A percentile compares a stretch with the other conserved stretches of the same genome.
phyloP scores from a whole-genome alignment of 371 early-diverging fungal species.

The Syncephalis plumigaleata region DNA sequence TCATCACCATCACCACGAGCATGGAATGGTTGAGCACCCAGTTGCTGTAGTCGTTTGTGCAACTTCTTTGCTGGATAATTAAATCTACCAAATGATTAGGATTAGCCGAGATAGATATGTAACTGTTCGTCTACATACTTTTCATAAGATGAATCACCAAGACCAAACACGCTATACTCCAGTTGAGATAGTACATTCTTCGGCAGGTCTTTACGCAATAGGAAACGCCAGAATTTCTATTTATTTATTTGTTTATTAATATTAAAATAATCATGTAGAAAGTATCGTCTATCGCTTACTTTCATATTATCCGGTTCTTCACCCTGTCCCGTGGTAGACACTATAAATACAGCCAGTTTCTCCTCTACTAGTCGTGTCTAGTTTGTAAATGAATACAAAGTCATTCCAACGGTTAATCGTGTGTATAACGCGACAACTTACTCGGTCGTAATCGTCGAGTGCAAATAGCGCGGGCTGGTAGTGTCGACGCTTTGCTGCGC shows the following conservation, averaged over 20 bases:
- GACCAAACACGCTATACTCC: slow-evolving; percentile 76
- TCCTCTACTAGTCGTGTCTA: slow-evolving; percentile 41
- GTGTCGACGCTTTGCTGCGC: slow-evolving; percentile 63
- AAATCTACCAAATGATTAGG: slow-evolving; percentile 33
- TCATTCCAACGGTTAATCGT: not conserved
- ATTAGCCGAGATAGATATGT: too few relatives aligned
- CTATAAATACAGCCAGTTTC: slow-evolving; percentile 65
- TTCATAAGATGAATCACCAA: slow-evolving; percentile 89
- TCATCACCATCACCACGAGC: slow-evolving; percentile 87
- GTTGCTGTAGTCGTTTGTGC: slow-evolving; percentile 63
- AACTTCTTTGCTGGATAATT: slow-evolving; percentile 93
- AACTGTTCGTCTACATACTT: slow-evolving; percentile 21
- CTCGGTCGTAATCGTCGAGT: slow-evolving; percentile 66
- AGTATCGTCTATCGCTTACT: slow-evolving; percentile 15
- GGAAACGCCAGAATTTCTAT: slow-evolving; percentile 73
- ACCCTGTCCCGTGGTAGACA: slow-evolving; percentile 92
- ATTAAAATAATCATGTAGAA: too few relatives aligned
- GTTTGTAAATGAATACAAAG: not conserved
- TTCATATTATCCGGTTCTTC: slow-evolving; percentile 85
- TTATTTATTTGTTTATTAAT: too few relatives aligned
- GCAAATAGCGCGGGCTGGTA: slow-evolving; percentile 35
- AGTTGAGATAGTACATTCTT: slow-evolving; percentile 37
- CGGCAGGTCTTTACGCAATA: slow-evolving; percentile 64
- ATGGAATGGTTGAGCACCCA: slow-evolving; percentile 68
- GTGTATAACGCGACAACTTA: slow-evolving; percentile 6